A percentile compares a stretch with the other conserved stretches of the same genome.
Conservation (phyloP, 352 stramenopile genomes). For the Pythium sukuiense region DNA sequence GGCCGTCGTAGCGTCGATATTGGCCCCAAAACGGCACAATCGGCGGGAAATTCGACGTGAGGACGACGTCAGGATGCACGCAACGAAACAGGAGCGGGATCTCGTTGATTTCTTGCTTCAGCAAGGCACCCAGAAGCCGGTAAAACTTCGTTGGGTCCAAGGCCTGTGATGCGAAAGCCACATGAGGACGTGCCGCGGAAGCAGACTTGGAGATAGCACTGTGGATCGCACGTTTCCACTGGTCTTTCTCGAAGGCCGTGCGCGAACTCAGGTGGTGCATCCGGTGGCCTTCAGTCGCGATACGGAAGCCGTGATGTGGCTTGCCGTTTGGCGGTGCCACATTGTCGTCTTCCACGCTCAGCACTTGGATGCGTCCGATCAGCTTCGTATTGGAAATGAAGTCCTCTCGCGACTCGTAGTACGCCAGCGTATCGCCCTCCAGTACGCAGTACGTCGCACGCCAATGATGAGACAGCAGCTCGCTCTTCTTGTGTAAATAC, state of each 20-base stretch:
- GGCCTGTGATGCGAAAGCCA: slow-evolving; percentile 74
- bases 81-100: slow-evolving; percentile 77
- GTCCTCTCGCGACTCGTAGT: slow-evolving; percentile 80
- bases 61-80: slow-evolving; percentile 73
- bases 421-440: slow-evolving; percentile 74
- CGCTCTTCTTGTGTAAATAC: slow-evolving; percentile 84
- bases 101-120: slow-evolving; percentile 71
- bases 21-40: slow-evolving; percentile 87
- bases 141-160: slow-evolving; percentile 76
- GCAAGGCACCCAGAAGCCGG: slow-evolving; percentile 55
- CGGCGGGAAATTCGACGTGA: slow-evolving; percentile 84
- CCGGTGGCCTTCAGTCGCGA: slow-evolving; percentile 67
- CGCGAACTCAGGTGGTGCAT: slow-evolving; percentile 71
- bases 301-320: slow-evolving; percentile 55
- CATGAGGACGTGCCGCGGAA: slow-evolving; percentile 27
- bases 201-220: slow-evolving; percentile 53
- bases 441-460: slow-evolving; percentile 76
- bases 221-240: slow-evolving; percentile 80
- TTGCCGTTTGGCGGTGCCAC: slow-evolving; percentile 40
- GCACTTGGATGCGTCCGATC: slow-evolving; percentile 70
- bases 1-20: slow-evolving; percentile 78
- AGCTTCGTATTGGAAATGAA: slow-evolving; percentile 83
- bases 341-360: slow-evolving; percentile 62
- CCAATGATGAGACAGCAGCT: slow-evolving; percentile 62
- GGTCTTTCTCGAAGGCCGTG: slow-evolving; percentile 78